Evolutionary conservation across 331 rosid species (phyloP), one percentile per base, ranked within the genome.

Genomic region (Rosa hybrid): DNA sequence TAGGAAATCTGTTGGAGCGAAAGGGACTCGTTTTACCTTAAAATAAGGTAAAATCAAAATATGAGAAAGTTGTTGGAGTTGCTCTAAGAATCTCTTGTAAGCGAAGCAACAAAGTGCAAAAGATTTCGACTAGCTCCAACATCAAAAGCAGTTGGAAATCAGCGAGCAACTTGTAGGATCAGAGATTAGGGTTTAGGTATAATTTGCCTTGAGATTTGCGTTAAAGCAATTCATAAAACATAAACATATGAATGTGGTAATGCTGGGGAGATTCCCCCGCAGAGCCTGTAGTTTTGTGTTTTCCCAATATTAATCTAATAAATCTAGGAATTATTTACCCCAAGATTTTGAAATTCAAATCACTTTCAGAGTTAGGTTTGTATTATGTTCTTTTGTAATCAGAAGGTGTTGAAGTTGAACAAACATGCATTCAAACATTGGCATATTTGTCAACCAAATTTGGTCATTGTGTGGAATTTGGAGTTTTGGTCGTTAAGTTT

Each of bases 71-170:
- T 30, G 34, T 30, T 30, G 34, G 34, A 30, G 34, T 30, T 30
- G 34, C 34, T 30, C 34, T 25, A 65, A 67, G 71, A 8, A 67
- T 67, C 23, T 67, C 13, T 34, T 38, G 71, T 23, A 68, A 72
- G 38, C n/a, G 63, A 7, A 51, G 18, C 20, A 82, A 7, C 12
- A n/a, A 25, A 63, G 63, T 60, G 45, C 9, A 69, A 30, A n/a
- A 60, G 27, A 25, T 68, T 62, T 68, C 7, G 25, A 76, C 68
- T 20, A 67, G 45, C 23, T 67, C 18, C 74, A 72, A 56, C 34
- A 27, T 34, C 87, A 78, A 75, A 74, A 68, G 85, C 73, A 71
- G 71, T 18, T 50, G 81, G 74, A 44, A 42, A 72, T 54, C 71
- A 17, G 80, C 71, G 4, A 76, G 42, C 57, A 76, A 25, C 45